A percentile compares a stretch with the other conserved stretches of the same genome.
Evolutionary conservation across 345 rosid genomes (phyloP).

Genomic region (Hibiscus tridactylites): DNA sequence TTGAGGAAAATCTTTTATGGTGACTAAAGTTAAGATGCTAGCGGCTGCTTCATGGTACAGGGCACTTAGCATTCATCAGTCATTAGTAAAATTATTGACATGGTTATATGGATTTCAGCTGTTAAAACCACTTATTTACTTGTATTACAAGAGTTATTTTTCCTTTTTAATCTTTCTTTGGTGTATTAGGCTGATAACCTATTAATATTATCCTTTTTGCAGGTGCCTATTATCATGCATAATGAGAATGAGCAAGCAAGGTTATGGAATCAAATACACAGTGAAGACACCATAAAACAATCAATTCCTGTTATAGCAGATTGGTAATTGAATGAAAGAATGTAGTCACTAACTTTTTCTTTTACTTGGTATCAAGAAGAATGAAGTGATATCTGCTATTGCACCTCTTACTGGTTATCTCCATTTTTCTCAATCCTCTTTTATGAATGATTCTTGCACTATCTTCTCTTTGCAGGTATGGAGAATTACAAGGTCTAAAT

Average conservation of each 20-base stretch:
- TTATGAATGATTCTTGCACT: too few relatives aligned
- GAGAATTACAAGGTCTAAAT: too few relatives aligned
- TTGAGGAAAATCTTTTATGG: neutral
- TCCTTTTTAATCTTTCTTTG: neutral
- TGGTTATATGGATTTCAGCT: too few relatives aligned
- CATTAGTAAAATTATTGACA: too few relatives aligned
- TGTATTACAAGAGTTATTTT: too few relatives aligned
- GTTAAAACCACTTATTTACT: too few relatives aligned
- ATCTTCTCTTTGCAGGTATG: too few relatives aligned
- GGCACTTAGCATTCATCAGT: too few relatives aligned
- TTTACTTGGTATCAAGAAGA: neutral
- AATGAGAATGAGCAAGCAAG: too few relatives aligned
- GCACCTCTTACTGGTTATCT: neutral
- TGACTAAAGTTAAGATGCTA: neutral
- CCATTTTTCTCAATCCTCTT: neutral
- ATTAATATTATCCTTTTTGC: constrained; percentile 8
- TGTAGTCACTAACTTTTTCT: constrained; percentile 31
- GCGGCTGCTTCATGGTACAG: neutral
- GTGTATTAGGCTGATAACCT: neutral
- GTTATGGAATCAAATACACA: constrained; percentile 77
- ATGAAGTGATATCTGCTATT: neutral
- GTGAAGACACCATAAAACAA: constrained; percentile 77
- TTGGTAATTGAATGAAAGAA: constrained; percentile 97
- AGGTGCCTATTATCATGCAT: constrained; percentile 92
- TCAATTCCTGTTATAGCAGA: constrained; percentile 79